Evolutionary conservation across 208 protist genomes (phyloP).

Genomic region (Trypanosoma rangeli): DNA sequence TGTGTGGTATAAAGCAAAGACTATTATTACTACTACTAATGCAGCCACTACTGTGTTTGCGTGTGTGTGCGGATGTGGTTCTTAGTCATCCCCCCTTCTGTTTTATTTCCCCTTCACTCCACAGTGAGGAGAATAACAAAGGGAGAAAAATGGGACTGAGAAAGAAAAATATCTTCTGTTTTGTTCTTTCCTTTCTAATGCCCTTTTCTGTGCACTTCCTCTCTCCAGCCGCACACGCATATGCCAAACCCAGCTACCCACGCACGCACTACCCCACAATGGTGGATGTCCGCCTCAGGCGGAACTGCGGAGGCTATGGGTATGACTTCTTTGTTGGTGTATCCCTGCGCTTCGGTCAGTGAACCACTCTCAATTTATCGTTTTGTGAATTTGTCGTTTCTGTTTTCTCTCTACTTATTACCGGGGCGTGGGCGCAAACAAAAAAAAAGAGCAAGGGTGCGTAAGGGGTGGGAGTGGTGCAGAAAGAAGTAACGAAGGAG

Average conservation of each 20-base stretch:
- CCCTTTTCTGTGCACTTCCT: not conserved
- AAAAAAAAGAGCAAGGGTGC: too few species aligned
- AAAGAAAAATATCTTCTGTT: not conserved
- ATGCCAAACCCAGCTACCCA: not conserved
- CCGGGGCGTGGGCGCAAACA: too few species aligned
- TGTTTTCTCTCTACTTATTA: not conserved
- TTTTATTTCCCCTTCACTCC: too few species aligned
- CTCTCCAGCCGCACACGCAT: not conserved
- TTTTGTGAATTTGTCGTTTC: not conserved
- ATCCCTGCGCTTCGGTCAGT: not conserved
- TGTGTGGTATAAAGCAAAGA: too few species aligned
- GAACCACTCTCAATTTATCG: not conserved
- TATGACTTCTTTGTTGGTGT: conserved; percentile 3
- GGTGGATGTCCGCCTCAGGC: not conserved
- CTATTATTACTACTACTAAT: too few species aligned
- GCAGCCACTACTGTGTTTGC: too few species aligned
- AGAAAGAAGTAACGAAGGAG: too few species aligned
- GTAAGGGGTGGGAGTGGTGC: too few species aligned
- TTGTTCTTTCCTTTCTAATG: not conserved
- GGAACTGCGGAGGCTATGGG: not conserved
- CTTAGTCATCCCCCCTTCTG: too few species aligned
- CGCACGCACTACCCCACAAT: not conserved
- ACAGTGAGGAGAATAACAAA: too few species aligned
- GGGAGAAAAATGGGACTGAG: too few species aligned
- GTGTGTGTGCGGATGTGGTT: too few species aligned